Base-by-base conservation (phyloP, 202 grass and related monocot genomes). In the Saccharum hybrid region DNA sequence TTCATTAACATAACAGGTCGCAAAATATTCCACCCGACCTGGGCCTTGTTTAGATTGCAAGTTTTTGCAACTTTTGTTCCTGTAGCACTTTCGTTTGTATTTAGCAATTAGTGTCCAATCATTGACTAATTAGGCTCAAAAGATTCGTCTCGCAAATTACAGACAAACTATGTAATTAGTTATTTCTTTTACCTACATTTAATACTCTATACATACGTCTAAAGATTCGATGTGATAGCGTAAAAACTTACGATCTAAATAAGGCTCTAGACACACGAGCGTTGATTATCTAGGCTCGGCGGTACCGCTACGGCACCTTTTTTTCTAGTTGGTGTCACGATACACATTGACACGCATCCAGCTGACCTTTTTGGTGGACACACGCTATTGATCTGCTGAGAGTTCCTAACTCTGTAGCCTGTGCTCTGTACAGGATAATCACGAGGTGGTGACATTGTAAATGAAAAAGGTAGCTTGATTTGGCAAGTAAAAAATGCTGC, bases 401-500 rank as follows among this genome's bases (percentile, higher is more conserved):
- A 74, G 46, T 74, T 54, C 8, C 18, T 1, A 2, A 2, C 26
- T 16, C 70, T 31, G 45, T 33, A 52, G 15, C 4, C 4, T 19
- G 6, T 48, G 0, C 16, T 59, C 19, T 62, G 59, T 61, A 61
- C 3, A 51, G 42, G 42, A 72, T 14, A 48, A 72, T 16, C 42
- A 48, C 21, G 39, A 69, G 67, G 13, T 26, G 10, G n/a, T 3
- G 9, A 12, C 4, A 56, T 1, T 23, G 8, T 10, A 56, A 62
- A 4, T 12, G 4, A 18, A 21, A 21, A 81, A 74, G 79, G 56
- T 54, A 11, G 10, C 45, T 8, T 10, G 12, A 16, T 79, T 90
- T 69, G 63, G 41, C 2, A 86, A 75, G 30, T 4, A 51, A 49
- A 71, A 86, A 54, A 65, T 37, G 3, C 43, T 63, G 10, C 23